Percentiles rank a stretch among this genome's conserved stretches.
Conservation (phyloP, 208 protist genomes). For the Phytomonas serpens region DNA sequence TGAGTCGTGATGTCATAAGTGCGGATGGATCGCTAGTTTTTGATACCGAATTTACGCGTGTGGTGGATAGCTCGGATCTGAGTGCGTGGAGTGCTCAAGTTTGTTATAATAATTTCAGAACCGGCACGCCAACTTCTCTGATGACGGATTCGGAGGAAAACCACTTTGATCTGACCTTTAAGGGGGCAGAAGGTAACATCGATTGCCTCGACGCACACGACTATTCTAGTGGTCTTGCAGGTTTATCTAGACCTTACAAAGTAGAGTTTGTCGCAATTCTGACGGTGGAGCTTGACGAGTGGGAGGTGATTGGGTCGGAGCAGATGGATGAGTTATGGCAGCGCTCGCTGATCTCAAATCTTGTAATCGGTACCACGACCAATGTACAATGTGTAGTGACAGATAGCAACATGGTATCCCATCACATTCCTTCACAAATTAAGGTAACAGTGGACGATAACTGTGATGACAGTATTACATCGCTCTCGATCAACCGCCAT, state of each 20-base stretch:
- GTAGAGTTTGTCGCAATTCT: conserved; percentile 55
- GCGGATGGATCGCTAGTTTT: conserved; percentile 73
- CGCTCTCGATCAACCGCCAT: neutral
- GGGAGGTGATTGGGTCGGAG: conserved; percentile 50
- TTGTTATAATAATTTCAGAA: conserved; percentile 59
- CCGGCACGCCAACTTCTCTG: conserved; percentile 15
- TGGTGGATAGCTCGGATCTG: conserved; percentile 46
- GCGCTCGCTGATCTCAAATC: conserved; percentile 57
- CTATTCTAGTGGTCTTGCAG: neutral
- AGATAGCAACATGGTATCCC: conserved; percentile 18
- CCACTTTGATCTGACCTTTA: neutral
- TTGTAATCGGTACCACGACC: conserved; percentile 52
- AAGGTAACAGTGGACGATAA: neutral
- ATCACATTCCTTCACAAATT: neutral
- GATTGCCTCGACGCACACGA: neutral
- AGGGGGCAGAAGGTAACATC: neutral
- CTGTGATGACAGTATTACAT: neutral
- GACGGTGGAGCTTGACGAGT: conserved; percentile 57
- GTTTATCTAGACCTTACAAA: conserved; percentile 22
- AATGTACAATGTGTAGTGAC: conserved; percentile 51
- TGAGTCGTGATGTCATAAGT: conserved; percentile 73
- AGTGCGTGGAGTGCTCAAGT: conserved; percentile 67
- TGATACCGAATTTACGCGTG: conserved; percentile 60
- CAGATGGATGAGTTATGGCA: conserved; percentile 62
- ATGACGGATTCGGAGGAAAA: neutral